Evolutionary conservation across 495 filamentous ascomycete genomes (phyloP), one percentile per base, ranked within the genome.

Genomic region (Halenospora varia): DNA sequence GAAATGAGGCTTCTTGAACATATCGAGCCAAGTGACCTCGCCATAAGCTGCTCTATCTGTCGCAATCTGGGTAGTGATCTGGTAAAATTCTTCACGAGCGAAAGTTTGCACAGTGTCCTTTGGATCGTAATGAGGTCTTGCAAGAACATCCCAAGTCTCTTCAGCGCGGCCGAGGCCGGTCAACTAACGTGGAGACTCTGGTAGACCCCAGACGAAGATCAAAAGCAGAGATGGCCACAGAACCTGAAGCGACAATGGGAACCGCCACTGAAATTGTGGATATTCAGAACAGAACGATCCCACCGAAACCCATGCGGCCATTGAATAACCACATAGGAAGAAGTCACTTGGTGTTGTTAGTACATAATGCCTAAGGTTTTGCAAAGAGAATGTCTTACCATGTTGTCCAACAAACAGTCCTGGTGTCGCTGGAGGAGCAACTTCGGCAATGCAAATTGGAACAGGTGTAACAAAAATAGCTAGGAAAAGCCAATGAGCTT

Each of bases 151-250:
- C 44, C 44, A 17, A 4, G 73, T 72, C 51, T 75, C 73, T 19
- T 70, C 60, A 29, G 64, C 41, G 15, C 60, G 67, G 9, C 67
- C 73, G 48, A 74, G 68, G 24, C 68, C 65, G 59, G 75, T 66
- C 23, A 75, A 64, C 68, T 66, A 75, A 48, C 72, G 68, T 11
- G 72, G 73, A 15, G 72, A 74, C 51, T 74, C 72, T 0, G 73
- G 73, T 8, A 74, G 15, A 4, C n/a, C 4, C n/a, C 17, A 8
- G 44, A 47, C n/a, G 8, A 17, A 17, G 20, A 4, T 8, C 8
- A 47, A n/a, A 4, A 47, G 20, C 4, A 47, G 20, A 17, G n/a
- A 17, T 22, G 44, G 44, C 44, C 44, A 47, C 6, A 47, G 17
- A 22, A 4, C 6, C 17, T 47, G 44, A n/a, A 47, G 15, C n/a